Evolutionary conservation across 176 grass and related monocot species (phyloP), one percentile per base, ranked within the genome.

Genomic region (Cenchrus fungigraminus): DNA sequence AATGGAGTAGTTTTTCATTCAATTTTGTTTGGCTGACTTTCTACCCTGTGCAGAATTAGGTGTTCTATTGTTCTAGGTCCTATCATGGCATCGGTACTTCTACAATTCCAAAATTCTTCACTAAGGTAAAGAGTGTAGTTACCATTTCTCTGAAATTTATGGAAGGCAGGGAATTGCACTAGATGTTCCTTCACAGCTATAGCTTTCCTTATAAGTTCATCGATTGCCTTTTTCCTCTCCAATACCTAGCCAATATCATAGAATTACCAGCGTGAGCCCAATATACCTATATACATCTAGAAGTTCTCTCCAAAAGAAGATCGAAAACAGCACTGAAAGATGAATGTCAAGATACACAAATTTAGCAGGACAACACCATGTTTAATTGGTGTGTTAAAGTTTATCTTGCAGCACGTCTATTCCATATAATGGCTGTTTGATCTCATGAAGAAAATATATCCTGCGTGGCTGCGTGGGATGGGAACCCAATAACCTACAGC

Each of bases 81-180:
- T 19, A 79, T 15, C 0, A 17, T 32, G 8, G 71, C 45, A 59
- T 4, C 25, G 59, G 57, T 76, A 68, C 8, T 69, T 44, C 46
- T 43, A 60, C 2, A 20, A 29, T 76, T 17, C 4, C 3, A 6
- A 44, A 43, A 28, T 13, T 29, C 3, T 16, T 14, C 12, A 71
- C 2, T 65, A 78, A 52, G 47, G 52, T 73, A 9, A 87, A 51
- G 14, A 56, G 32, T 79, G 74, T 58, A 76, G 14, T 85, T 91
- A 93, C 95, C 91, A 47, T 86, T 93, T 90, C 87, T 83, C 16
- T 98, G 62, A 71, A 91, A 98, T 34, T 82, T 80, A 55, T 86
- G 85, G 34, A 93, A 91, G 31, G 56, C 76, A 8, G 82, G 87
- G 84, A 98, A 95, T 10, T 82, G 83, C 20, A 51, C 79, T 62